Evolutionary conservation across 306 rosid species (phyloP), one percentile per base, ranked within the genome.

Genomic region (Begonia masoniana): DNA sequence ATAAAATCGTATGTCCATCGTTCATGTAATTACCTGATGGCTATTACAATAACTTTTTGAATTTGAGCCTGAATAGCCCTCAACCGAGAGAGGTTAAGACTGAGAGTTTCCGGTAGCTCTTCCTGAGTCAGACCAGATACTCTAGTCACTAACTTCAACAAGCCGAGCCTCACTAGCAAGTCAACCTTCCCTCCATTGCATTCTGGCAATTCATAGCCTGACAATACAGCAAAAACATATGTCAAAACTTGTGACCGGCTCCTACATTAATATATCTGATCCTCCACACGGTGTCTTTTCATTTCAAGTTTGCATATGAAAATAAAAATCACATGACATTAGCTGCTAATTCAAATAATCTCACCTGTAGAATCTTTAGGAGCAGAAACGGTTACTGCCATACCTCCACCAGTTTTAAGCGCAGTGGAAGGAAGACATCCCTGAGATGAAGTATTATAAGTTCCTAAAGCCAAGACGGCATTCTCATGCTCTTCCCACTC

Each of bases 1-100:
- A 31, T 1, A 31, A 31, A 31, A 7, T 21, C 24, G 1, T 21
- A 21, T 7, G 39, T 31, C 39, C 39, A 31, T 31, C 39, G 39
- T 31, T 31, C 9, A 5, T 31, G 39, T 31, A 31, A 31, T 70
- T 75, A 89, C 99, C 99, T 86, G 0, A 84, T 65, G 43, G 84
- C 64, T 39, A 76, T 74, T 56, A 83, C 99, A 54, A 91, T 71
- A 55, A 91, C 76, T 77, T 85, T 91, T 70, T 91, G 99, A 57
- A 83, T 51, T 76, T 79, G 84, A 70, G 94, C 82, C 74, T 91
- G 99, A 64, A 83, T 75, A 52, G 76, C 76, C 77, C 96, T 91
- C 68, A 91, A 72, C 77, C 96, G 77, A 10, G 65, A 48, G 58
- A 77, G 79, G 72, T 86, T 91, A 10, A 83, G 84, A 59, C 56